Base-by-base conservation (phyloP, 75 land plant species). In the Sequoiadendron giganteum region DNA sequence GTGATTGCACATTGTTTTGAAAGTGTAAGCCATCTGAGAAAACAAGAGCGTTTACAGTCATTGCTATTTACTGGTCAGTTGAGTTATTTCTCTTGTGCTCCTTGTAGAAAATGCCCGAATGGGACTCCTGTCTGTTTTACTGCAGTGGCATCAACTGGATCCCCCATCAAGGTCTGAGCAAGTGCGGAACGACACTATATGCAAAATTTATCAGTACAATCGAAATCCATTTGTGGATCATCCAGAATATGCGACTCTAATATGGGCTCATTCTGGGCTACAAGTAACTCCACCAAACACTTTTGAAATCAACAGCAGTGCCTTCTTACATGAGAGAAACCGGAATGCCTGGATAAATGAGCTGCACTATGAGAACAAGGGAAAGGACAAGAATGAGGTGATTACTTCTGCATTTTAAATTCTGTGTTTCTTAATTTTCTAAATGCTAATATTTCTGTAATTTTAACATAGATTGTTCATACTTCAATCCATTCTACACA, bases 151-250 rank as follows among this genome's bases (percentile, higher is more conserved):
- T 86, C 87, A 94, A 75, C 18, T 84, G 30, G 96, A 95, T 77
- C 96, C 96, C 42, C 96, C 96, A 72, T 94, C 95, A 65, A 70
- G 81, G 86, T 61, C 61, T 36, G 96, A 95, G 91, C 86, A 86
- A 84, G 86, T 93, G 54, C 88, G 96, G 82, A 95, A 95, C 73
- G 70, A 87, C 14, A 86, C 90, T 86, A 92, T 95, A 36, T 95
- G 96, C 90, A 89, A 73, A 70, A 30, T 90, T 2, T 95, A 93
- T 56, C 95, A 94, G 91, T 91, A 95, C 86, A 95, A 95, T 83
- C 92, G 96, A 32, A 95, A 94, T 89, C 96, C 96, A 40, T 94
- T 94, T 85, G 90, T 95, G 48, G 96, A 95, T 91, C 96, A 93
- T 89, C 96, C 96, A n/a, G 96, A 93, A 85, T 95, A 86, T 91